These are phyloP conservation scores for Silene vulgaris DNA, from an alignment of 179 eudicot species.

Conservation along the genomic window DNA sequence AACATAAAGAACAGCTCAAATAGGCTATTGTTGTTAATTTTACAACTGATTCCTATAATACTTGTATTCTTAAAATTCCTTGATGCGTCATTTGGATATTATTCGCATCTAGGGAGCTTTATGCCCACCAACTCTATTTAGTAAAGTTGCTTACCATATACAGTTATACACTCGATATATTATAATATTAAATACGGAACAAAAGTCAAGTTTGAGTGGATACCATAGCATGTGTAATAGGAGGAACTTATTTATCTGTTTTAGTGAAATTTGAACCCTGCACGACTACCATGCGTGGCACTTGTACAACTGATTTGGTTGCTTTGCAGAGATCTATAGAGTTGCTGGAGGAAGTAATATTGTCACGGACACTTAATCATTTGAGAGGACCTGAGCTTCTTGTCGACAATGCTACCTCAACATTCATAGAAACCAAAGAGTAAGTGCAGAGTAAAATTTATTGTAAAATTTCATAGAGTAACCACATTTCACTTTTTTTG, in stretches of 20 bases:
- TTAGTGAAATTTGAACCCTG: constrained; percentile 3
- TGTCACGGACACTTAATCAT: constrained; percentile 73
- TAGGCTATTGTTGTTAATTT: not conserved
- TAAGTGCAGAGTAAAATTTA: constrained; percentile 30
- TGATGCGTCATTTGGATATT: not conserved
- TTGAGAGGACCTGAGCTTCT: constrained; percentile 52
- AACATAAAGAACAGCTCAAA: not conserved
- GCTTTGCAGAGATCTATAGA: constrained; percentile 68
- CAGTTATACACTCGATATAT: not conserved
- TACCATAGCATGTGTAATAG: not conserved
- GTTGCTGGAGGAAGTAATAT: constrained; percentile 82
- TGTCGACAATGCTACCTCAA: constrained; percentile 50
- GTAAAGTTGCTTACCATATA: not conserved
- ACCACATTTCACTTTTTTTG: not conserved
- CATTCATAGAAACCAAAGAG: constrained; percentile 80
- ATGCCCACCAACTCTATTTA: not conserved
- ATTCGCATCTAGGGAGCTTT: not conserved
- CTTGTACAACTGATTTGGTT: constrained; percentile 9
- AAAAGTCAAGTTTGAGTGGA: not conserved
- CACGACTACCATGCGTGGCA: not conserved
- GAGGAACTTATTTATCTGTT: not conserved
- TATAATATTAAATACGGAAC: not conserved
- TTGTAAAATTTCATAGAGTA: not conserved
- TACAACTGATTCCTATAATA: not conserved
- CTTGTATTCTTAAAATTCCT: not conserved